phyloP scores from a whole-genome alignment of 225 moss, liverwort and hornwort species.

The Anthoceros angustus region DNA sequence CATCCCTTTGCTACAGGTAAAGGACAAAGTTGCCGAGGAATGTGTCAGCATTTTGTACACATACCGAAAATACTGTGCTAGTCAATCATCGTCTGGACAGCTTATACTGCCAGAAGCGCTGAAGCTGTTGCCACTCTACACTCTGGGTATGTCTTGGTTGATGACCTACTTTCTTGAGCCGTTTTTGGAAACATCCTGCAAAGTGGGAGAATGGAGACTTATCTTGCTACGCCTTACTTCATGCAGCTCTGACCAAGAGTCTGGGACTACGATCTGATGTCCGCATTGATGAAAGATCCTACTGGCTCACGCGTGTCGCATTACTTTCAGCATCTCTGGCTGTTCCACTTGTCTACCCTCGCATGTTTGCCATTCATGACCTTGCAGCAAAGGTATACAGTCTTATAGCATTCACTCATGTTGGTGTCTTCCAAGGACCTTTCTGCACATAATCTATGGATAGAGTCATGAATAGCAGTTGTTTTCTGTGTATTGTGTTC shows the following conservation, averaged over 20 bases:
- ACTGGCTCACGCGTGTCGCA: slow-evolving; percentile 78
- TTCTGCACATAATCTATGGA: too few relatives aligned
- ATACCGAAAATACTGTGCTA: slow-evolving; percentile 94
- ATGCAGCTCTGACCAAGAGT: slow-evolving; percentile 82
- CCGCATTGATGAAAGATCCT: slow-evolving; percentile 87
- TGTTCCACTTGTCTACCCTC: slow-evolving; percentile 85
- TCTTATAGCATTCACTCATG: too few relatives aligned
- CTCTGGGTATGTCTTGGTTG: slow-evolving; percentile 42
- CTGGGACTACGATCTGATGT: slow-evolving; percentile 70
- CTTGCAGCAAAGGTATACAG: slow-evolving; percentile 38
- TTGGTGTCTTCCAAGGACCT: too few relatives aligned
- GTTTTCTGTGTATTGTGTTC: background rate
- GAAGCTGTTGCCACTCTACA: slow-evolving; percentile 88
- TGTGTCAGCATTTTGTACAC: slow-evolving; percentile 94
- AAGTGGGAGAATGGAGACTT: background rate
- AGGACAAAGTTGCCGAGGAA: slow-evolving; percentile 75
- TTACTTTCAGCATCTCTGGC: slow-evolving; percentile 73
- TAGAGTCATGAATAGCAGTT: background rate
- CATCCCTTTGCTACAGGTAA: slow-evolving; percentile 63
- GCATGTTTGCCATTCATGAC: slow-evolving; percentile 77
- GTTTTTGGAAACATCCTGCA: background rate
- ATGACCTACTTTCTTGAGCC: background rate
- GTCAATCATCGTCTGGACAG: slow-evolving; percentile 90
- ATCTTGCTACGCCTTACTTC: background rate
- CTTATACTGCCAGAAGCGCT: slow-evolving; percentile 96